Percentiles rank a stretch among this genome's conserved stretches.
Conservation (phyloP, 495 filamentous ascomycete species). For the Talaromyces adpressus region DNA sequence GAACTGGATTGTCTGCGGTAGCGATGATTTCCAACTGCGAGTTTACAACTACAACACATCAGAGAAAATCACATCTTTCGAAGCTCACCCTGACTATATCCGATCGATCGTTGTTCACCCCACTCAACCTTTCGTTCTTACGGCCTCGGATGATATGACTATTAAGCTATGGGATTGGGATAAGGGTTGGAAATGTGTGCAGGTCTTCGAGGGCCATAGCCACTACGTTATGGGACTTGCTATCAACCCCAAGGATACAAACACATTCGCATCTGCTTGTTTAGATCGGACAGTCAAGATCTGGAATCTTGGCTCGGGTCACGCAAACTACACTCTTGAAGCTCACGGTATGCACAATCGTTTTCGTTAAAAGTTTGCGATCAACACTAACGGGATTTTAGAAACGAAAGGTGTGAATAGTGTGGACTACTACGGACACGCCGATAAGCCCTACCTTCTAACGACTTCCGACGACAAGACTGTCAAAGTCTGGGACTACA, state of each 20-base stretch:
- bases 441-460: conserved; percentile 93
- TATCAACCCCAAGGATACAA: conserved; percentile 99
- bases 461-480: conserved; percentile 94
- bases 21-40: conserved; percentile 94
- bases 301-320: conserved; percentile 86
- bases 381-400: neutral
- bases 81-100: conserved; percentile 98
- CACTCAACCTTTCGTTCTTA: conserved; percentile 90
- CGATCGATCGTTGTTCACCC: conserved; percentile 96
- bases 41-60: conserved; percentile 99
- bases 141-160: conserved; percentile 98
- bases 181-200: conserved; percentile 94
- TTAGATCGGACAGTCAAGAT: conserved; percentile 97
- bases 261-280: conserved; percentile 95
- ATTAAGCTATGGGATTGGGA: conserved; percentile 99
- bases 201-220: conserved; percentile 96
- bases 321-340: conserved; percentile 91
- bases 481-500: conserved; percentile 98
- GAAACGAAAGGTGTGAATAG: conserved; percentile 98
- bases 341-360: conserved; percentile 48
- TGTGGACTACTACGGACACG: conserved; percentile 94
- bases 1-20: conserved; percentile 99
- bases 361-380: neutral
- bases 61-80: conserved; percentile 96
- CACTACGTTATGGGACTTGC: conserved; percentile 99